A percentile compares a stretch with the other conserved stretches of the same genome.
phyloP scores from a whole-genome alignment of 1,284 basidiomycete species.

The Polyporus tsugae region DNA sequence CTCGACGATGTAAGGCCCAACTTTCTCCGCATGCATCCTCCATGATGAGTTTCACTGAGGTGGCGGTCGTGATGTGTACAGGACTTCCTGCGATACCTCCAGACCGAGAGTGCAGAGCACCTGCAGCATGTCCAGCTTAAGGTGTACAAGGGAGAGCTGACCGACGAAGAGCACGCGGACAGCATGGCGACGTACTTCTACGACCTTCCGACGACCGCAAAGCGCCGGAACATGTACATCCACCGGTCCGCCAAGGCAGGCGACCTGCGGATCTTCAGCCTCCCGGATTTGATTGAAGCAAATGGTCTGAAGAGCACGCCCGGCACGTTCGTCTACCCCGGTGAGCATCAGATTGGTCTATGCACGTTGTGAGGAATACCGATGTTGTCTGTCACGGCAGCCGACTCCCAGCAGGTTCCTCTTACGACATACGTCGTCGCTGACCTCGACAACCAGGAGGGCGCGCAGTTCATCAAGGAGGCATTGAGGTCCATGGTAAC shows the following conservation, averaged over 20 bases:
- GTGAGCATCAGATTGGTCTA: conserved; percentile 41
- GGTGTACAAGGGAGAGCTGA: conserved; percentile 70
- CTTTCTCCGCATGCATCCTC: background rate
- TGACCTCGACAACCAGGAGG: conserved; percentile 77
- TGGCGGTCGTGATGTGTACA: conserved; percentile 41
- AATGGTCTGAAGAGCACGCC: conserved; percentile 48
- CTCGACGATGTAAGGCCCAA: conserved; percentile 70
- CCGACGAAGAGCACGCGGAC: conserved; percentile 56
- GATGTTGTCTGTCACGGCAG: conserved; percentile 26
- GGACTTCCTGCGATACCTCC: conserved; percentile 73
- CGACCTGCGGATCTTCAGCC: conserved; percentile 57
- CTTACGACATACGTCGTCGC: conserved; percentile 77
- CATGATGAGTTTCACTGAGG: background rate
- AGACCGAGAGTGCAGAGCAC: conserved; percentile 68
- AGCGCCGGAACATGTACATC: conserved; percentile 78
- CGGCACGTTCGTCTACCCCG: conserved; percentile 69
- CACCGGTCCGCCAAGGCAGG: conserved; percentile 56
- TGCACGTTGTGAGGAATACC: background rate
- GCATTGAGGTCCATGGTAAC: conserved; percentile 73
- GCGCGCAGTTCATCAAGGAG: conserved; percentile 64
- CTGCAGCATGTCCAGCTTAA: conserved; percentile 77
- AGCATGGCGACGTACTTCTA: conserved; percentile 85
- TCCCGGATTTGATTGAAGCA: conserved; percentile 57
- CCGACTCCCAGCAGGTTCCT: conserved; percentile 48
- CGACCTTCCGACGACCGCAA: conserved; percentile 79